A percentile compares a stretch with the other conserved stretches of the same genome.
Evolutionary conservation across 2,329 filamentous ascomycete species (phyloP).

Genomic region (Onygena corvina): DNA sequence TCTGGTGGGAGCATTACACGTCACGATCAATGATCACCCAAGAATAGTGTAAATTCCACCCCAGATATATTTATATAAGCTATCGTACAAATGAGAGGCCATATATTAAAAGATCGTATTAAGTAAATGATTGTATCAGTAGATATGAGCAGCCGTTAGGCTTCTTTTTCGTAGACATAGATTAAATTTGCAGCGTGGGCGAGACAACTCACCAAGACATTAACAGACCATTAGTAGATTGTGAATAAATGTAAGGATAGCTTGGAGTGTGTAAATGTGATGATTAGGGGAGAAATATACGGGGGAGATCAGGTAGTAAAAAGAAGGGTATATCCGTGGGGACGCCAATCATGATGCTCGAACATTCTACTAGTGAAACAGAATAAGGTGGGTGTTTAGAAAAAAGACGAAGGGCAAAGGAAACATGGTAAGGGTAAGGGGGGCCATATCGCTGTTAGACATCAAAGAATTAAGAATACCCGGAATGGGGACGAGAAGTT

Average conservation of each 20-base stretch:
- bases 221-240: slow-evolving; percentile 1
- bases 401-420: slow-evolving; percentile 3
- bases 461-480: background rate
- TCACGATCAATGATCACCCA: background rate
- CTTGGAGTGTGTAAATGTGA: no score
- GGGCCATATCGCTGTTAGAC: background rate
- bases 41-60: background rate
- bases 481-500: background rate
- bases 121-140: slow-evolving; percentile 1
- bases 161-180: background rate
- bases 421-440: no score
- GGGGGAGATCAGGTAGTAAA: background rate
- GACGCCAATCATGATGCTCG: background rate
- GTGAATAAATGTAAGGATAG: no score
- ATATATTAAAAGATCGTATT: slow-evolving; percentile 7
- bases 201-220: background rate
- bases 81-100: slow-evolving; percentile 1
- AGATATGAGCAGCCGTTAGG: background rate
- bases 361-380: slow-evolving; percentile 7
- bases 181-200: background rate
- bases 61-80: background rate
- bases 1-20: background rate
- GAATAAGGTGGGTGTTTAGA: background rate
- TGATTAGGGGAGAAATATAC: slow-evolving; percentile 3
- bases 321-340: background rate